Percentiles rank a stretch among this genome's conserved stretches.
Evolutionary conservation across 2,329 filamentous ascomycete genomes (phyloP).

Genomic region (Monilinia aucupariae): DNA sequence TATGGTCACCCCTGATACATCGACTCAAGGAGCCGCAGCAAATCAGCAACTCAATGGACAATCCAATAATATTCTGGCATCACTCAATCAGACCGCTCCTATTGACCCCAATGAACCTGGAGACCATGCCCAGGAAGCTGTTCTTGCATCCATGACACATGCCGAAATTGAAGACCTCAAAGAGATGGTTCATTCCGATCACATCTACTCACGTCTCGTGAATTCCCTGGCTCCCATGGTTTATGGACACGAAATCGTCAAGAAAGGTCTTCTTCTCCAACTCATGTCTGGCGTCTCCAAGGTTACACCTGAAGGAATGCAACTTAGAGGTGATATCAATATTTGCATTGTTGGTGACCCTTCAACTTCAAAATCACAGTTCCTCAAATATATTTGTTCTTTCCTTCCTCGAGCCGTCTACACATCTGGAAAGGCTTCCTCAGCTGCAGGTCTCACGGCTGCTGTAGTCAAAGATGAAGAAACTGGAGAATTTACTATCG

Average conservation of each 20-base stretch:
- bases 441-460: constrained; percentile 92
- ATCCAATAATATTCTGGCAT: constrained; percentile 77
- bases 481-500: constrained; percentile 97
- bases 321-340: constrained; percentile 94
- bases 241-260: constrained; percentile 94
- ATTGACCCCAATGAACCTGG: constrained; percentile 64
- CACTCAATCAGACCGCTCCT: constrained; percentile 67
- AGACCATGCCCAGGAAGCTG: constrained; percentile 82
- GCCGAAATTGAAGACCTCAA: constrained; percentile 88
- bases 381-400: constrained; percentile 95
- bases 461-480: constrained; percentile 98
- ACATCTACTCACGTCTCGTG: constrained; percentile 89
- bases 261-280: constrained; percentile 91
- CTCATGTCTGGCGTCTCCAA: constrained; percentile 95
- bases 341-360: constrained; percentile 98
- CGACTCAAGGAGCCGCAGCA: constrained; percentile 68
- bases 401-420: constrained; percentile 96
- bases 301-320: constrained; percentile 87
- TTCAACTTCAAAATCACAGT: constrained; percentile 95
- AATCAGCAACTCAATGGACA: constrained; percentile 65
- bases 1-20: constrained; percentile 88
- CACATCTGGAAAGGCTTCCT: constrained; percentile 95
- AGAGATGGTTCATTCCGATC: constrained; percentile 88
- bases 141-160: constrained; percentile 77
- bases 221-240: constrained; percentile 95